Conservation (phyloP, 2,329 filamentous ascomycete genomes). For the Arthrinium puccinioides region DNA sequence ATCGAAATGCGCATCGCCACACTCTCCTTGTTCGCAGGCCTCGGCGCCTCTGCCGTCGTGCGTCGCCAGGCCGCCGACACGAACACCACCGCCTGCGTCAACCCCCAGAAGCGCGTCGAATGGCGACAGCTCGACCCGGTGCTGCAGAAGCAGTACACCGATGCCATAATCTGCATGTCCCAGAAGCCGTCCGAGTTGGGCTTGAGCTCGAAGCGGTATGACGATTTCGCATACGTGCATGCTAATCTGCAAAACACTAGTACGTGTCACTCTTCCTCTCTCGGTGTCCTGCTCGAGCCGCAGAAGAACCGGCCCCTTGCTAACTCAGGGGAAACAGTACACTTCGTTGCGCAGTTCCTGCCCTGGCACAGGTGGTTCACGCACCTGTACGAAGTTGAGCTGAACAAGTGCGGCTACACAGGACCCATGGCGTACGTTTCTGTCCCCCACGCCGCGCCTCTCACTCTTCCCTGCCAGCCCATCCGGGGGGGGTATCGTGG, state of each 20-base stretch:
- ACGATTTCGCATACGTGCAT: conserved; percentile 1
- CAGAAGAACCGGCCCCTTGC: background rate
- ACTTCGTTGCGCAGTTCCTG: background rate
- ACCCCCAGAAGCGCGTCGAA: background rate
- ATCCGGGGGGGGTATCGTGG: too few species aligned
- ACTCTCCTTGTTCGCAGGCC: background rate
- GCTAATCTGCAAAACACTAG: background rate
- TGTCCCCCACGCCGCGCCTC: too few species aligned
- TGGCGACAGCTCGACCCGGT: background rate
- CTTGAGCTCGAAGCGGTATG: background rate
- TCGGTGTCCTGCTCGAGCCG: background rate
- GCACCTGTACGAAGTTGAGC: background rate
- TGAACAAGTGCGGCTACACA: background rate
- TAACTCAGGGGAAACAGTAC: background rate
- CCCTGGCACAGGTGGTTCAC: conserved; percentile 1
- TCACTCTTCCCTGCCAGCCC: too few species aligned
- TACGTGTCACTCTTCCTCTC: background rate
- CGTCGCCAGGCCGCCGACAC: background rate
- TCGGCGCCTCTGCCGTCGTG: background rate
- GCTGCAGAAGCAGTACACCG: background rate
- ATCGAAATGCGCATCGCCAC: background rate
- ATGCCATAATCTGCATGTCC: background rate
- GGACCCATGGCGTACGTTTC: background rate
- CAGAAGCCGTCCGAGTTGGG: background rate
- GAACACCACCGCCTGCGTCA: background rate